Conservation (phyloP, 495 filamentous ascomycete species). For the Chaetomidium leptoderma region DNA sequence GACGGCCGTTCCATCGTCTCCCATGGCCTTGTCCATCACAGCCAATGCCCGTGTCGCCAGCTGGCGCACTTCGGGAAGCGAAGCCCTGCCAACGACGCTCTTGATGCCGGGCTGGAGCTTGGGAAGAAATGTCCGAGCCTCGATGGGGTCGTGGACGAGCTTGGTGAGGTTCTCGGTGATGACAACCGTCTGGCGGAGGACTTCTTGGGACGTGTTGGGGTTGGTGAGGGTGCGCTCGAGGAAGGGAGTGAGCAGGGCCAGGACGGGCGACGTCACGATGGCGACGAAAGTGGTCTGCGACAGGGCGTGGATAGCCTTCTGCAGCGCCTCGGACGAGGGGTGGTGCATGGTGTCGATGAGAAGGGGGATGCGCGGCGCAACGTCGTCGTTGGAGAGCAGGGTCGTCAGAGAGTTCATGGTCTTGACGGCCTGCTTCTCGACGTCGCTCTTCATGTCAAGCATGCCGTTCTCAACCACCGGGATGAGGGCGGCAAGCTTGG, state of each 20-base stretch:
- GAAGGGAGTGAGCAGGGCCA: slow-evolving; percentile 93
- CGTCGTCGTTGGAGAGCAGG: slow-evolving; percentile 94
- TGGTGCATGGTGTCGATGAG: slow-evolving; percentile 94
- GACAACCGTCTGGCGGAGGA: slow-evolving; percentile 89
- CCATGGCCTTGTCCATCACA: slow-evolving; percentile 94
- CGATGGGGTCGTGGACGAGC: slow-evolving; percentile 94
- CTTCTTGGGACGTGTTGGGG: slow-evolving; percentile 86
- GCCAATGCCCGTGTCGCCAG: slow-evolving; percentile 75
- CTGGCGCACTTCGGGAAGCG: slow-evolving; percentile 90
- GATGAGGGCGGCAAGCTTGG: slow-evolving; percentile 83
- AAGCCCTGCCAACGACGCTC: slow-evolving; percentile 78
- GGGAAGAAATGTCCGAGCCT: slow-evolving; percentile 92
- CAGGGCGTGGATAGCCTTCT: slow-evolving; percentile 93
- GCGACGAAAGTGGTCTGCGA: slow-evolving; percentile 99
- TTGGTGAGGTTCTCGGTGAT: slow-evolving; percentile 99
- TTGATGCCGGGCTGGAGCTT: slow-evolving; percentile 94
- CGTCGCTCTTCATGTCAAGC: slow-evolving; percentile 92
- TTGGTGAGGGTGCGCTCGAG: slow-evolving; percentile 90
- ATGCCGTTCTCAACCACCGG: slow-evolving; percentile 89
- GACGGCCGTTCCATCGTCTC: slow-evolving; percentile 57
- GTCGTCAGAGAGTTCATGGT: slow-evolving; percentile 88
- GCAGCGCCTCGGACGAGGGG: slow-evolving; percentile 78
- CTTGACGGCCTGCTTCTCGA: slow-evolving; percentile 79
- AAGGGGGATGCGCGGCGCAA: slow-evolving; percentile 85
- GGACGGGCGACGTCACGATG: slow-evolving; percentile 92